These are phyloP conservation scores for Quercus phellos DNA, from an alignment of 331 rosid genomes.

Conservation along the genomic window DNA sequence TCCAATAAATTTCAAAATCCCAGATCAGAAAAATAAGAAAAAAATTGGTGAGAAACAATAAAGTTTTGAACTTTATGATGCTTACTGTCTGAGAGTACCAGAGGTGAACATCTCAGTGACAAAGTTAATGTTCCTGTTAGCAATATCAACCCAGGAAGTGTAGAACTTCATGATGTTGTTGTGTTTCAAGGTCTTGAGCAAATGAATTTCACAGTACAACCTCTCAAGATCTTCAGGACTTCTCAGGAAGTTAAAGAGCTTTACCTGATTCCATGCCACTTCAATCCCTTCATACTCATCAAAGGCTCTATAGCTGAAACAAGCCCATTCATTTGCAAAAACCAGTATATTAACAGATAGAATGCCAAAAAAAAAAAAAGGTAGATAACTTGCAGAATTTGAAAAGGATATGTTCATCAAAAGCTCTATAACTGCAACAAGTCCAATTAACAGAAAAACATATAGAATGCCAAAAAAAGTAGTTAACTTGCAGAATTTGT, in stretches of 20 bases:
- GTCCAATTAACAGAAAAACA: no score
- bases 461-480: no score
- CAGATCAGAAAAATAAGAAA: neutral
- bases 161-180: conserved; percentile 82
- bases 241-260: conserved; percentile 67
- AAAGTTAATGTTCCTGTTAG: conserved; percentile 80
- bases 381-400: neutral
- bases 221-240: conserved; percentile 88
- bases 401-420: neutral
- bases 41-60: neutral
- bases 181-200: conserved; percentile 88
- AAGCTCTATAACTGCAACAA: no score
- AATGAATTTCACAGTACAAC: conserved; percentile 87
- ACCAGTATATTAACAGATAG: conserved; percentile 4
- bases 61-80: neutral
- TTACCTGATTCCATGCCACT: conserved; percentile 99
- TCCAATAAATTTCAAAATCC: neutral
- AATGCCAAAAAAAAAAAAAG: neutral
- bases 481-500: no score
- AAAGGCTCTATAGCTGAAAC: conserved; percentile 77
- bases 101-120: conserved; percentile 99
- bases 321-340: conserved; percentile 13
- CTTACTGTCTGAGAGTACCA: conserved; percentile 97
- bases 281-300: conserved; percentile 98
- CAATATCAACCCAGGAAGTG: conserved; percentile 87